Evolutionary conservation across 129 eudicot species (phyloP), one percentile per base, ranked within the genome.

Genomic region (Sambucus nigra): DNA sequence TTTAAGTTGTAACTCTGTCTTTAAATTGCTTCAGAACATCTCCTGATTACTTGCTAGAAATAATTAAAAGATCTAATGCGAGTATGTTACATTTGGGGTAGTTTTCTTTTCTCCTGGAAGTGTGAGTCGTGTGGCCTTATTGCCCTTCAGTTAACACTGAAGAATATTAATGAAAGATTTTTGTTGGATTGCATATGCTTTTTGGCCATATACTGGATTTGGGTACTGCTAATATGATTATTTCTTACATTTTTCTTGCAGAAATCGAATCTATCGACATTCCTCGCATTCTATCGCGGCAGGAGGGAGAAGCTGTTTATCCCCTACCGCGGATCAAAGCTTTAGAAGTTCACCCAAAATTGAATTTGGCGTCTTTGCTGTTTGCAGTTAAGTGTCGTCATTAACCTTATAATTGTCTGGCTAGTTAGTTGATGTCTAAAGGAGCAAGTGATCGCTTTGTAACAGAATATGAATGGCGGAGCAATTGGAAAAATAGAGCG

Each of bases 221-320:
- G 42, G 42, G 4, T 44, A 21, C 9, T 51, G 31, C 51, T 23
- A 42, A 59, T 28, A 55, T 11, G 23, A 21, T 19, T 23, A 13
- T 46, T 0, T 51, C 7, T 55, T 25, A n/a, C 41, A 2, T 35
- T 28, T 60, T 8, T 61, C 41, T 18, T 67, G 73, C 81, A 91
- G 99, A 83, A 48, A 82, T 91, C 68, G 95, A 91, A 52, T 75
- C 89, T 20, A 67, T 91, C 33, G 99, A 91, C 71, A 77, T 91
- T 53, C 99, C 91, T 23, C 86, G 88, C 63, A 75, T 91, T 73
- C 68, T 91, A 49, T 91, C 99, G 50, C 99, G 86, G 76, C 95
- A 86, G 75, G 95, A 95, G 3, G 99, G 99, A 64, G 99, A 91
- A 79, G 83, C 95, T 53, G 94, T 87, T 67, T 91, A 91, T 75